Base-by-base conservation (phyloP, 2,329 filamentous ascomycete genomes). In the Aspergillus transmontanensis region DNA sequence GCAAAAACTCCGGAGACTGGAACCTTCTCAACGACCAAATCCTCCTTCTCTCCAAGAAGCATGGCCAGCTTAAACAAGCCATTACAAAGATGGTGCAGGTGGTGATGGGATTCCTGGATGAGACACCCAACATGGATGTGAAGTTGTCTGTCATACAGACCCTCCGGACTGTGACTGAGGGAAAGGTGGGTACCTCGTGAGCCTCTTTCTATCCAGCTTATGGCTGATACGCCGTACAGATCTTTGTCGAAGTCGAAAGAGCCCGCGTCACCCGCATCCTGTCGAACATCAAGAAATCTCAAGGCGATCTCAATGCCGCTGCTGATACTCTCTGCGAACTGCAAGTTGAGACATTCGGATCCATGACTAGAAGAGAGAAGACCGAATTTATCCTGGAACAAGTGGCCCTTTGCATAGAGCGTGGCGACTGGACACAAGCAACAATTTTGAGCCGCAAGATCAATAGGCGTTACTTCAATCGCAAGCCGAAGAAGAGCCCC, bases 51-150 rank as follows among this genome's bases (percentile, higher is more conserved):
- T 98, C 95, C 69, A 99, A 99, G 89, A 99, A 99, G 85, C 95
- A 99, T 91, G 92, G 94, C 73, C 95, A 99, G 84, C 93, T 99
- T 76, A 99, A 99, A 82, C 95, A 98, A 82, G 95, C 95, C 75
- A 95, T 94, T 74, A 98, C 95, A 73, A 95, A 94, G 84, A 99
- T 99, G 95, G 94, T 99, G 65, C 95, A 99, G 84, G 90, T 90
- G 55, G 93, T 97, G 66, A 97, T 99, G 89, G 86, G 84, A 64
- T 97, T 98, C 80, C 82, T 99, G 74, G 91, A 96, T 75, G 88
- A 91, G 54, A 93, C 93, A 26, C 93, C 95, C 39, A 90, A 88
- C 73, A 75, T 92, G 65, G 93, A 97, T 71, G 93, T 89, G 41
- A 99, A 98, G 83, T 84, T 99, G 62, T 90, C 92, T 26, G 89